Base-by-base conservation (phyloP, 306 rosid genomes). In the Prosopis cineraria region DNA sequence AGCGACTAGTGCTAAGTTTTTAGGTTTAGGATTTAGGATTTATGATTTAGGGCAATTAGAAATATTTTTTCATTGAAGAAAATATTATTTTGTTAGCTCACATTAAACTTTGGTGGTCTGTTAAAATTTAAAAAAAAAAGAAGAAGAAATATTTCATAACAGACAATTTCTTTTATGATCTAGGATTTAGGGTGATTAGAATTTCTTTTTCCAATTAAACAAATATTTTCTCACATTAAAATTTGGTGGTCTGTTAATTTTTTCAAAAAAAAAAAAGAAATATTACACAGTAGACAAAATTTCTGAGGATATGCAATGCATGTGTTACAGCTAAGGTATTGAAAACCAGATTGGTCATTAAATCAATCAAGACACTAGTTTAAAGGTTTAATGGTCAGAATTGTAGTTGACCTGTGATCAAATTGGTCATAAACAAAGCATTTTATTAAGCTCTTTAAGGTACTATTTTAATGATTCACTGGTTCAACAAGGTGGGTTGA, bases 291-390 rank as follows among this genome's bases (percentile, higher is more conserved):
- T n/a, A n/a, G 14, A 27, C 40, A 63, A 24, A 10, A 34, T 63
- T 63, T 79, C 56, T 60, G 24, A 70, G 55, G 65, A 72, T 72
- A 64, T 40, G 29, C 72, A 33, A 47, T 79, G 62, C 65, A 29
- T 63, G 74, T 24, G 73, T 25, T 52, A 24, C 13, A 24, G 25
- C 10, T n/a, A n/a, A n/a, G n/a, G n/a, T n/a, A n/a, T n/a, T n/a
- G n/a, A n/a, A n/a, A n/a, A n/a, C n/a, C n/a, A n/a, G n/a, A n/a
- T n/a, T n/a, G n/a, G n/a, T n/a, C n/a, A n/a, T n/a, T n/a, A n/a
- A n/a, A n/a, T n/a, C n/a, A n/a, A n/a, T n/a, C n/a, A n/a, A n/a
- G n/a, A n/a, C n/a, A n/a, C n/a, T n/a, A n/a, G n/a, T n/a, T n/a
- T n/a, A n/a, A n/a, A n/a, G n/a, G n/a, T n/a, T n/a, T n/a, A n/a